Evolutionary conservation across 2,329 filamentous ascomycete species (phyloP).

Genomic region (Clonostachys solani): DNA sequence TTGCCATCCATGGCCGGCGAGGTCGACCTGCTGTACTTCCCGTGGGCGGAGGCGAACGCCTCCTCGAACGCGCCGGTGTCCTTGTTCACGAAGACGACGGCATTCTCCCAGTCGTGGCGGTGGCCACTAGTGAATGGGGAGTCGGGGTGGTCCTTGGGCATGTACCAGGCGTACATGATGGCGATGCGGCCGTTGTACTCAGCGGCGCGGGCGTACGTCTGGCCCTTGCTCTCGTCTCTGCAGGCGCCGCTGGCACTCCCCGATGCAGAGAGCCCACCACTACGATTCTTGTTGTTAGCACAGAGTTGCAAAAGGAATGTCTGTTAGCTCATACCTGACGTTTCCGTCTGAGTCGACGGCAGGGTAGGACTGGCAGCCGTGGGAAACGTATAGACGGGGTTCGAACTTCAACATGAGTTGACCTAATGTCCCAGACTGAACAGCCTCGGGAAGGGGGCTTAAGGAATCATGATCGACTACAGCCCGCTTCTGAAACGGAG

Average conservation of each 20-base stretch:
- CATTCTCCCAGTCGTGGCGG: slow-evolving; percentile 34
- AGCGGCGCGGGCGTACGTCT: slow-evolving; percentile 28
- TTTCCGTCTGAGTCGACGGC: slow-evolving; percentile 53
- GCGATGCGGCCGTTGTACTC: slow-evolving; percentile 19
- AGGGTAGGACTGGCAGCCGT: slow-evolving; percentile 59
- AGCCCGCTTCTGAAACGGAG: slow-evolving; percentile 2
- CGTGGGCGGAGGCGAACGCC: slow-evolving; percentile 17
- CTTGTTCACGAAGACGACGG: slow-evolving; percentile 24
- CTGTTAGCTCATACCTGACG: slow-evolving; percentile 39
- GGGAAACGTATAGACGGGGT: slow-evolving; percentile 34
- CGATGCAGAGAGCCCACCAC: slow-evolving; percentile 24
- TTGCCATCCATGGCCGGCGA: slow-evolving; percentile 11
- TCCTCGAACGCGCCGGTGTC: slow-evolving; percentile 8
- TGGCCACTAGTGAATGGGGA: slow-evolving; percentile 24
- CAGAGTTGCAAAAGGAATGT: neutral
- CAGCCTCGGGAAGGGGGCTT: slow-evolving; percentile 14
- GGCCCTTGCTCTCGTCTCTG: slow-evolving; percentile 21
- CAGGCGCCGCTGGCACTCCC: slow-evolving; percentile 22
- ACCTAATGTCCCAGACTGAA: slow-evolving; percentile 14
- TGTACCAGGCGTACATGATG: slow-evolving; percentile 40
- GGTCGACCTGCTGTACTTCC: slow-evolving; percentile 12
- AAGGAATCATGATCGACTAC: slow-evolving; percentile 17
- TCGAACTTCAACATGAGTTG: slow-evolving; percentile 19
- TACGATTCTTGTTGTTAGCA: slow-evolving; percentile 3
- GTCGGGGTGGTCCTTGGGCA: slow-evolving; percentile 37